These are phyloP conservation scores for Exophiala xenobiotica DNA, from an alignment of 2,329 filamentous ascomycete species.

Conservation along the genomic window DNA sequence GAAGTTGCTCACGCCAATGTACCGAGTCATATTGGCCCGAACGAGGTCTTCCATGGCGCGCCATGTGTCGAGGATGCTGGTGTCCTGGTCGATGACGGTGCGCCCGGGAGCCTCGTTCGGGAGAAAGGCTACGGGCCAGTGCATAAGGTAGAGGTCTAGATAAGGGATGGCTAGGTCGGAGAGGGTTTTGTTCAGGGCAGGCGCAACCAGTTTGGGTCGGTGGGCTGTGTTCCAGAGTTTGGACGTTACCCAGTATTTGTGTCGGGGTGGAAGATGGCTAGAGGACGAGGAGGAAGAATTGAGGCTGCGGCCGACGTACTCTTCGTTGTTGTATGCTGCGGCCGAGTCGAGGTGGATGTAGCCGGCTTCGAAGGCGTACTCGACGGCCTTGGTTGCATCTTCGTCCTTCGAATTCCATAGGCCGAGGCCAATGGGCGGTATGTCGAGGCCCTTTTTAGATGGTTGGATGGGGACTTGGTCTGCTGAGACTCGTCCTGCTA, in stretches of 20 bases:
- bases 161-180: conserved; percentile 41
- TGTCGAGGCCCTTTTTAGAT: too few species aligned
- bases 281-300: conserved; percentile 51
- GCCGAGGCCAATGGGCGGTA: background rate
- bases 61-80: conserved; percentile 50
- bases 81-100: conserved; percentile 32
- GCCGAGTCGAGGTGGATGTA: conserved; percentile 42
- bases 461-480: too few species aligned
- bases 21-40: conserved; percentile 50
- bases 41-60: conserved; percentile 63
- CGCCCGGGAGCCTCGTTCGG: conserved; percentile 31
- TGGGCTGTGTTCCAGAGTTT: conserved; percentile 82
- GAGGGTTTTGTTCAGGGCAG: conserved; percentile 49
- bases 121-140: conserved; percentile 41
- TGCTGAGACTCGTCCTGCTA: too few species aligned
- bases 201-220: conserved; percentile 56
- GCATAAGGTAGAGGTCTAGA: conserved; percentile 48
- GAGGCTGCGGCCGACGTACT: conserved; percentile 66
- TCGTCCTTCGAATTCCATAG: conserved; percentile 1
- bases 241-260: conserved; percentile 70
- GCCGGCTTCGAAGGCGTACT: conserved; percentile 38
- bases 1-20: conserved; percentile 67
- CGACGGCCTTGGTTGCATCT: conserved; percentile 32
- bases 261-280: conserved; percentile 55
- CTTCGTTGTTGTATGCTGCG: conserved; percentile 60